A percentile compares a stretch with the other conserved stretches of the same genome.
These are phyloP conservation scores for Carex littledalei DNA, from an alignment of 176 grass and related monocot genomes.

Conservation along the genomic window DNA sequence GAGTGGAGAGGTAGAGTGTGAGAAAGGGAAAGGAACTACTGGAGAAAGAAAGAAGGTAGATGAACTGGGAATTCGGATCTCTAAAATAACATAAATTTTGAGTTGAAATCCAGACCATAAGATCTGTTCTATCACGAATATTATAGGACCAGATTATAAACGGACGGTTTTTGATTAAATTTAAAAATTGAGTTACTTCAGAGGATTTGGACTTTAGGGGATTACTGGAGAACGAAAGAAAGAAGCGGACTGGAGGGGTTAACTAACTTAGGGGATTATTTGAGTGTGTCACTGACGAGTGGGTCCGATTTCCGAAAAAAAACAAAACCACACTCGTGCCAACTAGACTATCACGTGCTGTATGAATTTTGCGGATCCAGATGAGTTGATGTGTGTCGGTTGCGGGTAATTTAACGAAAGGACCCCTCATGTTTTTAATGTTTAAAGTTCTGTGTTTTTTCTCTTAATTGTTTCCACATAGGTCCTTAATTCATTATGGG, in stretches of 20 bases:
- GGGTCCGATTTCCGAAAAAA: not conserved
- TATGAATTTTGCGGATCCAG: not conserved
- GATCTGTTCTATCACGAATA: too few species aligned
- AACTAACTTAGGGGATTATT: not conserved
- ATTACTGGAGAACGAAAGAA: too few species aligned
- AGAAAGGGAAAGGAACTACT: not conserved
- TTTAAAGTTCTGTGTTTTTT: not conserved
- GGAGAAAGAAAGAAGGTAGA: too few species aligned
- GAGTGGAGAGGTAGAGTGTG: constrained; percentile 33
- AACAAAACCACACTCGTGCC: not conserved
- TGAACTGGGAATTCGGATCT: too few species aligned
- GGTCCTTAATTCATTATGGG: not conserved
- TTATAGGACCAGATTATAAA: too few species aligned
- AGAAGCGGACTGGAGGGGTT: not conserved
- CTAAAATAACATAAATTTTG: too few species aligned
- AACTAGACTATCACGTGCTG: constrained; percentile 5
- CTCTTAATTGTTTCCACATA: not conserved
- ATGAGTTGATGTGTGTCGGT: constrained; percentile 5
- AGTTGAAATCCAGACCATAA: fast-evolving
- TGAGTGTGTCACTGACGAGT: not conserved
- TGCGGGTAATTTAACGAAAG: not conserved
- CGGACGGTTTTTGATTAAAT: fast-evolving
- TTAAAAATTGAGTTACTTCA: too few species aligned
- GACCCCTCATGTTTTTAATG: not conserved
- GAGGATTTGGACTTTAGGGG: too few species aligned